phyloP scores from a whole-genome alignment of 208 protist genomes.

The Plasmodiophora brassicae region DNA sequence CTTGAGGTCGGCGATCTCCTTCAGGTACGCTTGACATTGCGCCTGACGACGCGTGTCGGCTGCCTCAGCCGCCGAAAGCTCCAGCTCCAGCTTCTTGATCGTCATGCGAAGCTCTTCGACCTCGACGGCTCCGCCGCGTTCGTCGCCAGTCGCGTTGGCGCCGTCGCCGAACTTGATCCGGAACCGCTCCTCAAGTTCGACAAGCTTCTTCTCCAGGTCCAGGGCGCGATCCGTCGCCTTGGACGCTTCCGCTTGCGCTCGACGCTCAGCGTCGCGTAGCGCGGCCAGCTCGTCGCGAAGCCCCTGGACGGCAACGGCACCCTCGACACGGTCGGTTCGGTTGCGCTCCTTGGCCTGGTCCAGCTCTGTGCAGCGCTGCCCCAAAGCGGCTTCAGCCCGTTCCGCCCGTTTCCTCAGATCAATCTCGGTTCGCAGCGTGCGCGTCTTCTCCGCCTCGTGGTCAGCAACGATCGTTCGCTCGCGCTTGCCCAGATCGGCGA shows the following conservation, averaged over 20 bases:
- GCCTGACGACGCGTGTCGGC: not conserved
- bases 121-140: not conserved
- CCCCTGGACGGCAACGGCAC: not conserved
- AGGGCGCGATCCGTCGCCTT: not conserved
- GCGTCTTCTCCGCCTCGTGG: not conserved
- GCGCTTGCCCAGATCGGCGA: not conserved
- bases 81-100: constrained; percentile 10
- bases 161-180: not conserved
- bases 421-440: not conserved
- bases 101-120: not conserved
- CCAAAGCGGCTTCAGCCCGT: not conserved
- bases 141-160: not conserved
- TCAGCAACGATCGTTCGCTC: not conserved
- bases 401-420: not conserved
- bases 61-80: not conserved
- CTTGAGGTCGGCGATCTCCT: not conserved
- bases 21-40: constrained; percentile 1
- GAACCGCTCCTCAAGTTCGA: not conserved
- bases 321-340: not conserved
- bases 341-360: not conserved
- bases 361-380: not conserved
- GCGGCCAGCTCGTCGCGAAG: not conserved
- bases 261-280: too few species aligned
- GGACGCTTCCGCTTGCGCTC: not conserved
- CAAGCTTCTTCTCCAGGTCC: not conserved